These are phyloP conservation scores for Rhinocladiella similis DNA, from an alignment of 2,329 filamentous ascomycete species.

Conservation along the genomic window DNA sequence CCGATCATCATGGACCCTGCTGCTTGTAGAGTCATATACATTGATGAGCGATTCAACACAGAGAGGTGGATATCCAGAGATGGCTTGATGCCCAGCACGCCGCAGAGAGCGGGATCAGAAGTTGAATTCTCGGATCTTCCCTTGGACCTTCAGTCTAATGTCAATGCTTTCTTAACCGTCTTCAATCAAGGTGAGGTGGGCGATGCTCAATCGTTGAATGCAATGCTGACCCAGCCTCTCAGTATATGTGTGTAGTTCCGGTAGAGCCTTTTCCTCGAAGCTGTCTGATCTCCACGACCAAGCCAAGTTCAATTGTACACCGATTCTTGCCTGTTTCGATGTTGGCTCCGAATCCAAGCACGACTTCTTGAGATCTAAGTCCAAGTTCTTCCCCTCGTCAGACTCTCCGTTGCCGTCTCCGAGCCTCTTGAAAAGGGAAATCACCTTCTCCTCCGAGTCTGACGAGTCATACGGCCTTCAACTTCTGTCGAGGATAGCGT, in stretches of 20 bases:
- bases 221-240: conserved; percentile 9
- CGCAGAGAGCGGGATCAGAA: conserved; percentile 29
- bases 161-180: conserved; percentile 50
- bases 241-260: conserved; percentile 57
- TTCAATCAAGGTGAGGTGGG: conserved; percentile 52
- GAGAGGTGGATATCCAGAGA: conserved; percentile 46
- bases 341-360: conserved; percentile 46
- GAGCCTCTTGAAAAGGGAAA: conserved; percentile 33
- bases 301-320: conserved; percentile 44
- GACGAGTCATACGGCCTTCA: conserved; percentile 51
- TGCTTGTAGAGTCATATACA: conserved; percentile 47
- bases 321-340: conserved; percentile 58
- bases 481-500: conserved; percentile 49
- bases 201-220: neutral
- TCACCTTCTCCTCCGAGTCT: conserved; percentile 45
- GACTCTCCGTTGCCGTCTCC: conserved; percentile 35
- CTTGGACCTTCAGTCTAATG: conserved; percentile 48
- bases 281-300: conserved; percentile 51
- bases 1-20: conserved; percentile 40
- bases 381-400: conserved; percentile 34
- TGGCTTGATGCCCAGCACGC: conserved; percentile 25
- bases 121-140: conserved; percentile 41
- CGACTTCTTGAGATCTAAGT: conserved; percentile 33
- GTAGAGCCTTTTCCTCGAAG: conserved; percentile 53
- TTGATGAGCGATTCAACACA: conserved; percentile 46